Base-by-base conservation (phyloP, 2,329 filamentous ascomycete genomes). In the Alternaria sp. region DNA sequence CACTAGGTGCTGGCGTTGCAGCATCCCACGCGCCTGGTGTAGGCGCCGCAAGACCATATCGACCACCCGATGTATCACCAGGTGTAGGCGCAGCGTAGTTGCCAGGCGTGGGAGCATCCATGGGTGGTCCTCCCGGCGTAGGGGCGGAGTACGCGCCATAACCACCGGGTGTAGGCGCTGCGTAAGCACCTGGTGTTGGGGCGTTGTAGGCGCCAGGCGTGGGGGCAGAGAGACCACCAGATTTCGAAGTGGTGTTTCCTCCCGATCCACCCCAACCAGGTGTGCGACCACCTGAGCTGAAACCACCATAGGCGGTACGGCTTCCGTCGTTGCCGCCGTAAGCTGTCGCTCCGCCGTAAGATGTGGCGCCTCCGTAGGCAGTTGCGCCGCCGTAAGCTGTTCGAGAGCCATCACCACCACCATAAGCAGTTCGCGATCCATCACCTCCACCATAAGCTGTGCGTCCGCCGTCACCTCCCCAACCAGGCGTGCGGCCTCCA, bases 321-420 rank as follows among this genome's bases (percentile, higher is more conserved):
- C 70, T 73, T 24, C 76, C 76, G 47, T 77, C 75, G 41, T 77
- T 77, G 11, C 73, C 74, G 14, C 81, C 71, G 28, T 75, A 75
- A 32, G 73, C 64, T 32, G 70, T 72, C 43, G 52, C 67, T 48
- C 68, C 93, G 20, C 80, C 93, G 70, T 96, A 96, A 2, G 92
- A 88, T 16, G 92, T 94, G 46, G 90, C 79, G 38, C 79, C 79
- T 36, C 80, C 93, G 70, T 96, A 96, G 3, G 92, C 87, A 7
- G 92, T 94, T 52, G 91, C 81, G 22, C 80, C 80, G 36, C 81
- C 81, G 61, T 84, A 83, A 3, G 79, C 72, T 18, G 82, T 84
- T 41, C 75, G 71, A 34, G 73, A 75, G 20, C 80, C 80, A 60
- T 78, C 77, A 34, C 73, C 72, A 32, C 78, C 80, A 11, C 79